A percentile compares a stretch with the other conserved stretches of the same genome.
phyloP scores from a whole-genome alignment of 768 basidiomycete species.

The Harrya chromipes region DNA sequence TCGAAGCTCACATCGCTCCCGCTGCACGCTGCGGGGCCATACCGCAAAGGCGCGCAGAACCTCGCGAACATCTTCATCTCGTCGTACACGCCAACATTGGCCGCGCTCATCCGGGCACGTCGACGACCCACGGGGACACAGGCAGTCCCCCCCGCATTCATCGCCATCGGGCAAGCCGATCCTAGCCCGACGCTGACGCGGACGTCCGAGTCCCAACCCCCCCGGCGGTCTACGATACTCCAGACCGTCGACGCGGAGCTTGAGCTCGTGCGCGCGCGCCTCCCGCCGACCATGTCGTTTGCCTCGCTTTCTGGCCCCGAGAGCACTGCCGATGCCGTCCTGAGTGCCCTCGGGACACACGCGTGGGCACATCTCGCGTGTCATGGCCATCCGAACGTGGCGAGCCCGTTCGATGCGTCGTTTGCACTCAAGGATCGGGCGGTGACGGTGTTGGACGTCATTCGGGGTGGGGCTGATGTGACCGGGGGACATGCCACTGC shows the following conservation, averaged over 20 bases:
- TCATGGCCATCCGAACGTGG: constrained; percentile 22
- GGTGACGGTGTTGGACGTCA: constrained; percentile 23
- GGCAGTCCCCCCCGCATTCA: background rate
- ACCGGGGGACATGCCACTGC: too few species aligned
- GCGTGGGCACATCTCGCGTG: constrained; percentile 33
- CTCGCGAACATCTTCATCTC: constrained; percentile 25
- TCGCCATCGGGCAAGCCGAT: constrained; percentile 22
- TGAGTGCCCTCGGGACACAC: constrained; percentile 15
- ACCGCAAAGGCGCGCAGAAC: constrained; percentile 12
- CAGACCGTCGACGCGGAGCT: constrained; percentile 18
- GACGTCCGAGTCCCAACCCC: too few species aligned
- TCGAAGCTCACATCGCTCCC: constrained; percentile 31
- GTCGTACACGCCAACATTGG: constrained; percentile 34
- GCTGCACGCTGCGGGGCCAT: constrained; percentile 33
- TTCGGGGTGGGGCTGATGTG: constrained; percentile 6
- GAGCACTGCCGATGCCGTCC: constrained; percentile 13
- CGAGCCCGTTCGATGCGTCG: constrained; percentile 26
- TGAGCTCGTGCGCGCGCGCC: constrained; percentile 16
- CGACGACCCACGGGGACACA: background rate
- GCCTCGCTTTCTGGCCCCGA: constrained; percentile 9
- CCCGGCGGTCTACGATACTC: background rate
- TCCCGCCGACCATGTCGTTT: constrained; percentile 15
- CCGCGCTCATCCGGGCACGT: constrained; percentile 28
- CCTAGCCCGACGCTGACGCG: background rate
- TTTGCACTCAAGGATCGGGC: constrained; percentile 24